Evolutionary conservation across 2,329 filamentous ascomycete genomes (phyloP).

Genomic region (Talaromyces islandicus): DNA sequence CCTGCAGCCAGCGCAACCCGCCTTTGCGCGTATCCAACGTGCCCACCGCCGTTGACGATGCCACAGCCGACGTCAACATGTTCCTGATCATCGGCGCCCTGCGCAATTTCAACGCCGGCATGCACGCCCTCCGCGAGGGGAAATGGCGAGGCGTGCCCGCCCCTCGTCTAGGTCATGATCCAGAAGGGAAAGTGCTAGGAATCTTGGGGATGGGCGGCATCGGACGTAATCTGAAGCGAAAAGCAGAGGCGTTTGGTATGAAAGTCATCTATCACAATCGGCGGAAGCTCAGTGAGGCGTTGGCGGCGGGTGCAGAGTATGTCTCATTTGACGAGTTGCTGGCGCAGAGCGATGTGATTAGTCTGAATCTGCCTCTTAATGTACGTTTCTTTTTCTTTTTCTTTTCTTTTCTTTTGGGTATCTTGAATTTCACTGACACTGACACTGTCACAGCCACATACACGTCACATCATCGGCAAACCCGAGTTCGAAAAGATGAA

Average conservation of each 20-base stretch:
- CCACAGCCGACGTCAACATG: conserved; percentile 74
- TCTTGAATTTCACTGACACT: background rate
- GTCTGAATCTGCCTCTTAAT: conserved; percentile 74
- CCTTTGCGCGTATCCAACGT: conserved; percentile 70
- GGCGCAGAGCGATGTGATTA: conserved; percentile 66
- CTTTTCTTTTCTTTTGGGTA: background rate
- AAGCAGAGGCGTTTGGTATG: conserved; percentile 72
- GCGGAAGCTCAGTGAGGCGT: conserved; percentile 50
- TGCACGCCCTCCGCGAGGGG: conserved; percentile 59
- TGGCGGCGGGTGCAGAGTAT: conserved; percentile 35
- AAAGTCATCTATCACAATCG: conserved; percentile 70
- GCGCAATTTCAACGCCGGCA: conserved; percentile 63
- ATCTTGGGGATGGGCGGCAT: conserved; percentile 86
- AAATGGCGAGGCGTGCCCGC: conserved; percentile 58
- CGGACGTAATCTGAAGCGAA: conserved; percentile 68
- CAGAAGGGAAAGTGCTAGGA: conserved; percentile 70
- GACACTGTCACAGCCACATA: conserved; percentile 47
- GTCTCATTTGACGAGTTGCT: conserved; percentile 68
- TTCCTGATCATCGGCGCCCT: conserved; percentile 77
- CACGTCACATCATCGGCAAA: conserved; percentile 68
- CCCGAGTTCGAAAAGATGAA: conserved; percentile 73
- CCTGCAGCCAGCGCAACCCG: conserved; percentile 58
- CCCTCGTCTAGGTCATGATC: conserved; percentile 64
- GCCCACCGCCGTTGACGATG: conserved; percentile 73
- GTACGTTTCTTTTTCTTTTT: conserved; percentile 45